Base-by-base conservation (phyloP, 176 grass and related monocot genomes). In the Carex pumila region DNA sequence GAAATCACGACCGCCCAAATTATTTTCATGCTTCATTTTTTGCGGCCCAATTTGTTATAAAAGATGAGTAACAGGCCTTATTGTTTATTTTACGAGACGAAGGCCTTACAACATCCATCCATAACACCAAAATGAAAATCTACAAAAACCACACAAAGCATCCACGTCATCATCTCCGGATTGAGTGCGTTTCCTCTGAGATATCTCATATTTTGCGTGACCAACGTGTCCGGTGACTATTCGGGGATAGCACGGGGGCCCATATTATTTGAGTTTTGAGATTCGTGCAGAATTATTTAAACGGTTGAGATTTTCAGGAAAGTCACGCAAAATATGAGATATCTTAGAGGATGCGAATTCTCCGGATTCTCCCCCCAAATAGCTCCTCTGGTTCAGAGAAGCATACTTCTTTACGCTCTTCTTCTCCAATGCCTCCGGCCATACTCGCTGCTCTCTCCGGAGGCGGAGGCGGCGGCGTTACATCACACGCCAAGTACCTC, bases 401-500 rank as follows among this genome's bases (percentile, higher is more conserved):
- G 21, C 61, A 30, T 61, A 82, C 72, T 53, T 67, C 22, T 59
- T 1, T 58, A 61, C 32, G 39, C 30, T 41, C 49, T 10, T 10
- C 52, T 54, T 19, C 29, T 17, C 29, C 22, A 58, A 69, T 82
- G 22, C 67, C 18, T 65, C 47, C 55, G 79, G 77, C 87, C 32
- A 75, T 85, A 65, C 52, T 87, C 81, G 88, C 88, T 61, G 88
- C 87, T 50, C 37, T 70, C 39, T 54, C 83, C 36, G 71, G 36
- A 34, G 25, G 25, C 0, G 25, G 25, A 25, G 41, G 75, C 1
- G 71, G 62, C 72, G 75, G 19, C 39, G 80, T 57, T 45, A 49
- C 57, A 4, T 81, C 80, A 39, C 78, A 76, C 62, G 79, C 65
- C 22, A 90, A 90, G 71, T 85, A 90, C 79, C 91, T 94, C 84